Evolutionary conservation across 148 eudicot species (phyloP).

Genomic region (Rhododendron henanense): DNA sequence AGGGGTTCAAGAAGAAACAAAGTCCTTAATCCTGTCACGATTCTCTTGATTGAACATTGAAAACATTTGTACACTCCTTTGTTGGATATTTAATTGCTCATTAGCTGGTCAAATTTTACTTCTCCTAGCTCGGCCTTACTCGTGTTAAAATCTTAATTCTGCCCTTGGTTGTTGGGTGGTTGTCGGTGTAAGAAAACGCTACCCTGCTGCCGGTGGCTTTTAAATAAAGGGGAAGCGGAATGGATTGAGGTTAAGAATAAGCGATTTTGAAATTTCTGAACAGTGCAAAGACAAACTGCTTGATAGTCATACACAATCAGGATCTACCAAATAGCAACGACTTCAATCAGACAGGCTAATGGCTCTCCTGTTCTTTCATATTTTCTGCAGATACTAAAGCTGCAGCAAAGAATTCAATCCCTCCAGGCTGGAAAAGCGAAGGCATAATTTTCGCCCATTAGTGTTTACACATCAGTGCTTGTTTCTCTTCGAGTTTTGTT

Average conservation of each 20-base stretch:
- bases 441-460: conserved; percentile 33
- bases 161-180: not conserved
- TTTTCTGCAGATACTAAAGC: conserved; percentile 54
- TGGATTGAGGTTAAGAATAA: not conserved
- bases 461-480: not conserved
- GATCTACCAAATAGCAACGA: not conserved
- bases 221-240: not conserved
- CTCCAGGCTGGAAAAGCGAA: conserved; percentile 87
- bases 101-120: not conserved
- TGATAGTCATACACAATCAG: not conserved
- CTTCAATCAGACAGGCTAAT: not conserved
- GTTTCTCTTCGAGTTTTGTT: not conserved
- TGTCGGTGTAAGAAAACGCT: not conserved
- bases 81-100: not conserved
- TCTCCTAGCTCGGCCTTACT: not conserved
- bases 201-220: not conserved
- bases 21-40: not conserved
- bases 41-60: not conserved
- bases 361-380: not conserved
- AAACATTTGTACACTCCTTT: not conserved
- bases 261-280: not conserved
- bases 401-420: conserved; percentile 81
- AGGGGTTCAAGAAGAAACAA: not conserved
- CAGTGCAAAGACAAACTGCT: not conserved
- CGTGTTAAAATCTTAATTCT: not conserved